These are phyloP conservation scores for Ophiostoma himal-ulmi DNA, from an alignment of 2,329 filamentous ascomycete species.

Conservation along the genomic window DNA sequence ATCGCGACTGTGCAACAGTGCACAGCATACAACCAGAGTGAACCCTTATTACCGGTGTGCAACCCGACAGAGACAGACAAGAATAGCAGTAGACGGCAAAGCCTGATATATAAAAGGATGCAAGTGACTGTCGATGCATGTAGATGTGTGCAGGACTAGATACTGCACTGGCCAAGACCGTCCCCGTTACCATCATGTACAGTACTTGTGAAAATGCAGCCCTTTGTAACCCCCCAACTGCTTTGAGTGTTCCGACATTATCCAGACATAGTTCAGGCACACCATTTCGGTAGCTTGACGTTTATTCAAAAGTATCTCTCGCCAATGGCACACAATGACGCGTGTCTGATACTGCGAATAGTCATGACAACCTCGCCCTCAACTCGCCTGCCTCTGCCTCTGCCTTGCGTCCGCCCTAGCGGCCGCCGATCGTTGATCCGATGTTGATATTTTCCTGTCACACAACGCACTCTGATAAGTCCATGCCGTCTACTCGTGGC, in stretches of 20 bases:
- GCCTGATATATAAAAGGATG: not conserved
- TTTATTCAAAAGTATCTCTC: not conserved
- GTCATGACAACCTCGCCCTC: not conserved
- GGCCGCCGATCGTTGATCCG: not conserved
- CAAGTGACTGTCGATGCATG: not conserved
- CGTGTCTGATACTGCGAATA: too few species aligned
- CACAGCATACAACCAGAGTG: constrained; percentile 1
- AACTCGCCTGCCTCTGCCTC: not conserved
- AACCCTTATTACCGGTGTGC: constrained; percentile 8
- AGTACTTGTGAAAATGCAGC: not conserved
- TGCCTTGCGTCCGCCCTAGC: constrained; percentile 7
- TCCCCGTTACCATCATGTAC: not conserved
- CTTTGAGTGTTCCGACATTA: not conserved
- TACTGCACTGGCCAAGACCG: not conserved
- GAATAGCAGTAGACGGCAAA: not conserved
- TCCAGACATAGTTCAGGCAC: not conserved
- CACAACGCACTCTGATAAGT: too few species aligned
- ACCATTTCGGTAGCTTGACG: too few species aligned
- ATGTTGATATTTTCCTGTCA: not conserved
- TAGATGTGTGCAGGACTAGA: not conserved
- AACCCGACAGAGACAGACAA: not conserved
- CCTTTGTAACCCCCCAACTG: not conserved
- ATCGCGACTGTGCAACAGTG: not conserved
- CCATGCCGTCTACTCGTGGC: constrained; percentile 8
- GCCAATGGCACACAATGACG: not conserved